Base-by-base conservation (phyloP, 2,329 filamentous ascomycete genomes). In the Aspergillus brasiliensis region DNA sequence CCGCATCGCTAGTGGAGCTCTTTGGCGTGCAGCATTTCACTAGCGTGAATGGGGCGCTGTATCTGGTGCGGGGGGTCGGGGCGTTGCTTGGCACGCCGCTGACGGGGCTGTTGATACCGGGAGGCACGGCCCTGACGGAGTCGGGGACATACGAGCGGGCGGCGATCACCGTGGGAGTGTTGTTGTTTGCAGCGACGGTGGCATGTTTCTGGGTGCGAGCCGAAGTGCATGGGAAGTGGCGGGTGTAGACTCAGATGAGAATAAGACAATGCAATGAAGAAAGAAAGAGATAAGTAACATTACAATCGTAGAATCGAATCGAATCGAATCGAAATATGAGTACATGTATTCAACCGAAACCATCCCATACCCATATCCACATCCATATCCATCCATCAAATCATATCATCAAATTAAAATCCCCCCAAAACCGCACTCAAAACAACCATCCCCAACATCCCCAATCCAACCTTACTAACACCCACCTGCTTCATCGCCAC, bases 41-140 rank as follows among this genome's bases (percentile, higher is more conserved):
- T 7, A 72, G 69, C 15, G 74, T 77, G 3, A 77, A 72, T 47
- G 75, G 75, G 1, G 70, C 76, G 7, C 62, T 78, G 54, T 78
- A 78, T 59, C 71, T 77, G 53, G 70, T 77, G 42, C 71, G 74
- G 40, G 76, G 76, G 1, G 65, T 77, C 8, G 75, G 73, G 0
- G 74, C 76, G 15, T 59, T 78, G 28, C 61, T 76, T 48, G 75
- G 76, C n/a, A 77, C 75, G 7, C 76, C 76, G 4, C 64, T 76
- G 53, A 71, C 66, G 8, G 68, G 69, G 6, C 25, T 71, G 59
- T 48, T 71, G 47, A 66, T 76, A 21, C 65, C 67, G 2, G 61
- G 62, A 3, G 57, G 65, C 21, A 64, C 62, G 5, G 69, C 68
- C 1, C 51, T 70, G 23, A 63, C 59, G 1, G 56, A 54, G 21